Conservation (phyloP, 2,329 filamentous ascomycete genomes). For the Blastomyces parvus region DNA sequence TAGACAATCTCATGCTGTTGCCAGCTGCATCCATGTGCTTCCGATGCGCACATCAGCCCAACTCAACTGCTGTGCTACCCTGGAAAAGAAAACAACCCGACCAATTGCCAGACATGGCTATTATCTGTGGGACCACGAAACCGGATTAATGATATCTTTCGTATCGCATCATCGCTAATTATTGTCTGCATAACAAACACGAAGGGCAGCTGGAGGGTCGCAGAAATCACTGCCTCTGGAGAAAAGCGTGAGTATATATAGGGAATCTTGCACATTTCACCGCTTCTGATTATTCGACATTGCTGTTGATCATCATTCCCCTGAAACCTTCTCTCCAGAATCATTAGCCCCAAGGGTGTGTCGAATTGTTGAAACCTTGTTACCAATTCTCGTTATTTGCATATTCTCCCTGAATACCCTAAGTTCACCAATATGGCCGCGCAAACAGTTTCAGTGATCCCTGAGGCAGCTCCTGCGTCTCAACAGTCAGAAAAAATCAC, state of each 20-base stretch:
- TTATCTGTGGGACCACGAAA: background rate
- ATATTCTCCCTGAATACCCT: background rate
- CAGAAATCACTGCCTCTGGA: background rate
- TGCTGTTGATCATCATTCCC: background rate
- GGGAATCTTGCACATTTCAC: background rate
- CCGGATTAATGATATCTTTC: background rate
- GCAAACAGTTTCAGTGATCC: background rate
- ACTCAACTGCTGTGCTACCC: background rate
- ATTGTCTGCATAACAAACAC: background rate
- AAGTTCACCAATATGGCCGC: background rate
- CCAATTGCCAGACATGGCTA: background rate
- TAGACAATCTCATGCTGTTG: background rate
- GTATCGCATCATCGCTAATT: background rate
- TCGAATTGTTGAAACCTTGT: background rate
- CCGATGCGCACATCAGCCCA: background rate
- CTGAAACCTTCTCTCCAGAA: background rate
- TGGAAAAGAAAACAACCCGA: background rate
- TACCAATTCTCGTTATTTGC: background rate
- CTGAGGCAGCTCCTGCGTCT: background rate
- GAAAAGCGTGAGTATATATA: background rate
- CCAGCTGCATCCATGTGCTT: background rate
- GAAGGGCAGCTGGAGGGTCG: background rate
- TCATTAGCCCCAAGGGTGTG: background rate
- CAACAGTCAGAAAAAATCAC: background rate
- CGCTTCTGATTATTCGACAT: background rate